Evolutionary conservation across 495 filamentous ascomycete species (phyloP).

Genomic region (Recurvomyces mirabilis): DNA sequence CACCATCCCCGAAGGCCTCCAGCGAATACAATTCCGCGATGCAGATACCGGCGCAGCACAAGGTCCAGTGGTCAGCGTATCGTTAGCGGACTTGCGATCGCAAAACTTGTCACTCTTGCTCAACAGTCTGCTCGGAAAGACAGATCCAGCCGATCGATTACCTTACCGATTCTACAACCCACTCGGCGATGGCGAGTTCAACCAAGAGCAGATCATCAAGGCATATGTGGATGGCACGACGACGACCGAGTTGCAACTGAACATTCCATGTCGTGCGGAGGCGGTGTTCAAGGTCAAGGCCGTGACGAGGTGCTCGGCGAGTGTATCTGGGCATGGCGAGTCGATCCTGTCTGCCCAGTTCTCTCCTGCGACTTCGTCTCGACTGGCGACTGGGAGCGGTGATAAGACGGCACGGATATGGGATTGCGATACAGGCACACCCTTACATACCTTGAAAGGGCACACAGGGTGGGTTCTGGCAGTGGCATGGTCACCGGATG

Average conservation of each 20-base stretch:
- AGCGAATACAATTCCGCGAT: constrained; percentile 82
- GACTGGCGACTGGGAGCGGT: constrained; percentile 80
- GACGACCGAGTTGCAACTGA: constrained; percentile 17
- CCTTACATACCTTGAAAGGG: constrained; percentile 77
- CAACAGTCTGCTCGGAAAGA: constrained; percentile 63
- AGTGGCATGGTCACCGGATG: constrained; percentile 77
- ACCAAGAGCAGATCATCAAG: constrained; percentile 18
- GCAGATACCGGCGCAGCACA: constrained; percentile 58
- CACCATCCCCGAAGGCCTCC: constrained; percentile 53
- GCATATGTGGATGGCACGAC: constrained; percentile 14
- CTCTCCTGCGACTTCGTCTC: constrained; percentile 66
- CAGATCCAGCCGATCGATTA: constrained; percentile 67
- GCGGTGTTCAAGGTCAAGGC: constrained; percentile 90
- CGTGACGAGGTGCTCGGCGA: constrained; percentile 77
- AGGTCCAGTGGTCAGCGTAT: constrained; percentile 63
- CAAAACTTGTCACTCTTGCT: constrained; percentile 87
- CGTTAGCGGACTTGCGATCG: constrained; percentile 72
- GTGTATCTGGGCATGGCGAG: constrained; percentile 84
- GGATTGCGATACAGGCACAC: constrained; percentile 92
- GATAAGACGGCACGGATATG: constrained; percentile 88
- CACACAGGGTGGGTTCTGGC: constrained; percentile 90
- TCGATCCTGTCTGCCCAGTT: constrained; percentile 83
- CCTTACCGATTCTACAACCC: constrained; percentile 66
- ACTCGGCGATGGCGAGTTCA: constrained; percentile 20
- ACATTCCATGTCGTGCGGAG: constrained; percentile 42